Percentiles rank a stretch among this genome's conserved stretches.
Conservation (phyloP, 768 basidiomycete genomes). For the Paxillus ammoniavirescens region DNA sequence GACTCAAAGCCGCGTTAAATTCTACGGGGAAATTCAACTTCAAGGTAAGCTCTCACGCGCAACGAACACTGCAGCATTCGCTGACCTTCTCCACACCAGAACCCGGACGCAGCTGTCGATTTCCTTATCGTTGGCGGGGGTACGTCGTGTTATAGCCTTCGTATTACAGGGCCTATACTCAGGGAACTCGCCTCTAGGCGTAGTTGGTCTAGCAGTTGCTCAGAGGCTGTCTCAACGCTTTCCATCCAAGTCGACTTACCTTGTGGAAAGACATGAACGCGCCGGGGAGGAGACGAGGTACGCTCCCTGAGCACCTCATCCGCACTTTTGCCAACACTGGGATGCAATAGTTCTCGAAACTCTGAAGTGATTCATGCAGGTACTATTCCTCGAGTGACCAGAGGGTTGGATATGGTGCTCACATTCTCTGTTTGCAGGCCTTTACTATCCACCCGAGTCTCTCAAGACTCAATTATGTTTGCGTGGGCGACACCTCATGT, state of each 20-base stretch:
- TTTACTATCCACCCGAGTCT: conserved; percentile 82
- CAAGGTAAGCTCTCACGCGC: conserved; percentile 45
- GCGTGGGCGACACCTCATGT: conserved; percentile 82
- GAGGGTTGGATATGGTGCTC: not conserved
- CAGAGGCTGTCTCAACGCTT: conserved; percentile 65
- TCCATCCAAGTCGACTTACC: conserved; percentile 66
- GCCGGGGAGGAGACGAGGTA: conserved; percentile 89
- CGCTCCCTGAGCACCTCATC: conserved; percentile 1
- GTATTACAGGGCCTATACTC: not conserved
- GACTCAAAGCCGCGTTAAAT: conserved; percentile 62
- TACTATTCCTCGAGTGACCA: conserved; percentile 19
- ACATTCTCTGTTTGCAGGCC: conserved; percentile 41
- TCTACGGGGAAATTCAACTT: conserved; percentile 55
- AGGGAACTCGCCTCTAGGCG: conserved; percentile 43
- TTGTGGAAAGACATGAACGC: conserved; percentile 74
- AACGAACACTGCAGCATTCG: not conserved
- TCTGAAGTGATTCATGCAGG: conserved; percentile 95
- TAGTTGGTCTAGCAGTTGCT: conserved; percentile 85
- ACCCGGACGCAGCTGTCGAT: conserved; percentile 74
- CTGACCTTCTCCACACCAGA: conserved; percentile 31
- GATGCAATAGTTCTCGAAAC: conserved; percentile 69
- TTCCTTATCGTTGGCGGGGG: conserved; percentile 90
- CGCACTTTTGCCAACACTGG: not conserved
- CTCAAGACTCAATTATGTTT: conserved; percentile 86
- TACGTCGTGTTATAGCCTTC: conserved; percentile 15